Percentiles rank a stretch among this genome's conserved stretches.
phyloP scores from a whole-genome alignment of 495 filamentous ascomycete species.

The Neurospora sp. region DNA sequence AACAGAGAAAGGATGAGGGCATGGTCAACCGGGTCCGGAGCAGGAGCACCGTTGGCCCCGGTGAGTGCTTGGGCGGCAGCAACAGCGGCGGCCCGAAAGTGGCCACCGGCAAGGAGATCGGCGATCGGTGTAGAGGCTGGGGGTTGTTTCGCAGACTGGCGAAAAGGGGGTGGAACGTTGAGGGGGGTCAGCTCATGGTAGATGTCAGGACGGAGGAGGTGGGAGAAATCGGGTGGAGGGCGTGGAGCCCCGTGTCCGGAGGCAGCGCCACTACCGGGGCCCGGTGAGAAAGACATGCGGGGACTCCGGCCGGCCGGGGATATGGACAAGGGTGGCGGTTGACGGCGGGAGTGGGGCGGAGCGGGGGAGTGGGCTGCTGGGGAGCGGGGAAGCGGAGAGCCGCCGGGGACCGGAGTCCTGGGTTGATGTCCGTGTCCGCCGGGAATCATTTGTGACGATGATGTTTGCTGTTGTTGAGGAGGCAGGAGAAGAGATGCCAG shows the following conservation, averaged over 20 bases:
- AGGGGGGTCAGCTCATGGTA: slow-evolving; percentile 68
- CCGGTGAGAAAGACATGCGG: slow-evolving; percentile 9
- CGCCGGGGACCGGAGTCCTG: slow-evolving; percentile 3
- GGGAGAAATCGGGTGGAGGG: slow-evolving; percentile 61
- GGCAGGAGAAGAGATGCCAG: slow-evolving; percentile 17
- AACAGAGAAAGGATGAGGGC: slow-evolving; percentile 62
- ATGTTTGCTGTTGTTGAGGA: slow-evolving; percentile 5
- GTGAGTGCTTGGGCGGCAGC: slow-evolving; percentile 59
- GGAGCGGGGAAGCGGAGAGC: slow-evolving; percentile 15
- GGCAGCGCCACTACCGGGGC: slow-evolving; percentile 16
- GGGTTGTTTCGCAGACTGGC: slow-evolving; percentile 33
- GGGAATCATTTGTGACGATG: background rate
- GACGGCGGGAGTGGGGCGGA: slow-evolving; percentile 1
- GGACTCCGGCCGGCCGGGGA: slow-evolving; percentile 8
- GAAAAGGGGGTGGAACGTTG: slow-evolving; percentile 55
- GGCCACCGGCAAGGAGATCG: slow-evolving; percentile 44
- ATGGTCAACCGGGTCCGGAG: slow-evolving; percentile 45
- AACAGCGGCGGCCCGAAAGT: slow-evolving; percentile 67
- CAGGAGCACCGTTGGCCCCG: slow-evolving; percentile 30
- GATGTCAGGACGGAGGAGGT: slow-evolving; percentile 64
- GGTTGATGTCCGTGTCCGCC: slow-evolving; percentile 2
- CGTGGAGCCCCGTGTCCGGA: slow-evolving; percentile 10
- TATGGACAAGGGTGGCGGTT: background rate
- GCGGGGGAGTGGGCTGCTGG: slow-evolving; percentile 11
- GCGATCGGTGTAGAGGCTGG: slow-evolving; percentile 38